A percentile compares a stretch with the other conserved stretches of the same genome.
Evolutionary conservation across 805 yeast genomes (phyloP).

Genomic region (Lipomyces chichibuensis): DNA sequence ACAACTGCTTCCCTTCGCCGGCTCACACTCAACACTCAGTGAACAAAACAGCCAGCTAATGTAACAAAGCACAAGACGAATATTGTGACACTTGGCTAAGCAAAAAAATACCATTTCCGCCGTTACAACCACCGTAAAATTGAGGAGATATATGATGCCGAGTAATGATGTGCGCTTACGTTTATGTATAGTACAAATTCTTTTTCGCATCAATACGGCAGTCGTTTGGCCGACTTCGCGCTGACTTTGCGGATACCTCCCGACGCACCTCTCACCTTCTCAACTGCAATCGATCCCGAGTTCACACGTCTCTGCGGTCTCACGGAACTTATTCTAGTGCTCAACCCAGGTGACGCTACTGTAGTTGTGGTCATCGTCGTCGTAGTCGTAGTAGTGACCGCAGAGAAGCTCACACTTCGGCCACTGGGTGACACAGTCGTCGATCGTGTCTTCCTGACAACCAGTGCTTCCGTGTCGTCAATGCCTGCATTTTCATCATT

Average conservation of each 20-base stretch:
- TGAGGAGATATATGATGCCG: background rate
- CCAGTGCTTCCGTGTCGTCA: conserved; percentile 6
- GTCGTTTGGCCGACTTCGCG: conserved; percentile 7
- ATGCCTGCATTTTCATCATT: conserved; percentile 6
- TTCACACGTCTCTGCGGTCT: conserved; percentile 17
- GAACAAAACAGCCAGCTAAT: background rate
- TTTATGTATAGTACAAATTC: background rate
- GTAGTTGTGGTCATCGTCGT: conserved; percentile 28
- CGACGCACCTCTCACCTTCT: conserved; percentile 16
- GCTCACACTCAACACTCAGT: no score
- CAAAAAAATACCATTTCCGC: background rate
- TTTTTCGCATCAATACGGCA: background rate
- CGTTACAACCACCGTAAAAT: background rate
- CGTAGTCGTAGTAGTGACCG: conserved; percentile 32
- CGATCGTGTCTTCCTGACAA: conserved; percentile 31
- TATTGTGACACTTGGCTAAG: background rate
- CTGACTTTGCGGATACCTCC: conserved; percentile 34
- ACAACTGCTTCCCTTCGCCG: no score
- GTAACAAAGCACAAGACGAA: background rate
- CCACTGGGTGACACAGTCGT: conserved; percentile 24
- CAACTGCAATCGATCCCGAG: conserved; percentile 18
- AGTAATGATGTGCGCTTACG: background rate
- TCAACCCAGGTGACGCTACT: conserved; percentile 8
- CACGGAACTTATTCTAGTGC: background rate
- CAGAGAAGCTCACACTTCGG: conserved; percentile 34